Conservation (phyloP, 352 stramenopile genomes). For the Pythium rishiriense region DNA sequence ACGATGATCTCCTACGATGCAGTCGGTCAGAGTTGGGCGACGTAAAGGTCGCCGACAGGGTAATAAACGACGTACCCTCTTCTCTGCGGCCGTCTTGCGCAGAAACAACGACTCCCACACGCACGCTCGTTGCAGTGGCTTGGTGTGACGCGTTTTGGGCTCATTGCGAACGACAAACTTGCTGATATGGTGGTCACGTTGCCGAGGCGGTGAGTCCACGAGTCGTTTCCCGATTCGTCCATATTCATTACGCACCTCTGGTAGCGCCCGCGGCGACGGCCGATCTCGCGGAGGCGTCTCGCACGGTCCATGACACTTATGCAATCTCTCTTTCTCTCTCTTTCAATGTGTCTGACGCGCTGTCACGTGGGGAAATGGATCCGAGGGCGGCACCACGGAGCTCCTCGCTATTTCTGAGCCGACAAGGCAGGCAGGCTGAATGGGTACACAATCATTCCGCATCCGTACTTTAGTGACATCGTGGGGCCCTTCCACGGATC, state of each 20-base stretch:
- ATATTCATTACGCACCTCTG: constrained; percentile 43
- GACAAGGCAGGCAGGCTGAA: neutral
- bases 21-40: neutral
- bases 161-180: constrained; percentile 55
- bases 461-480: neutral
- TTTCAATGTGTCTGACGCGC: too few species aligned
- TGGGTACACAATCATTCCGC: neutral
- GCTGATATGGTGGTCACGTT: too few species aligned
- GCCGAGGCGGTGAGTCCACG: too few species aligned
- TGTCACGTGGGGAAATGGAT: too few species aligned
- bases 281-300: constrained; percentile 39
- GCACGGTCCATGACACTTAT: constrained; percentile 29
- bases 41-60: too few species aligned
- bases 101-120: constrained; percentile 82
- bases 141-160: constrained; percentile 43
- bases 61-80: constrained; percentile 33
- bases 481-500: neutral
- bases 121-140: constrained; percentile 29
- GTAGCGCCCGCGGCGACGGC: constrained; percentile 41
- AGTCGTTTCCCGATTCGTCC: too few species aligned
- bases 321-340: too few species aligned
- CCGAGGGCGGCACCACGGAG: neutral
- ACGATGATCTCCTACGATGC: constrained; percentile 54
- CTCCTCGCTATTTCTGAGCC: neutral
- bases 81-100: constrained; percentile 68